Conservation (phyloP, 805 yeast genomes). For the Hanseniaspora jakobsenii region DNA sequence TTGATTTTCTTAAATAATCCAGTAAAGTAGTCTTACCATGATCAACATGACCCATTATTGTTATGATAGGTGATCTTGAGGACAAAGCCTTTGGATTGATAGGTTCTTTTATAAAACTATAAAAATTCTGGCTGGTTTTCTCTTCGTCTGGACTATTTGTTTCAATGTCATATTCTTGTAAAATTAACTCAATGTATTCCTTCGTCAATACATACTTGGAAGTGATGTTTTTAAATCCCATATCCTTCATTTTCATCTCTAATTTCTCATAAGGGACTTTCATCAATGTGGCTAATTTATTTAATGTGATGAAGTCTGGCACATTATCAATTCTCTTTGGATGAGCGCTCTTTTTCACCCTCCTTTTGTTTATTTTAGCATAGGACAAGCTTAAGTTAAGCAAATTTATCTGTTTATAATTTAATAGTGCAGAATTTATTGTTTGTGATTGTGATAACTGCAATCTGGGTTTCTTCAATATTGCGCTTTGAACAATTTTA, state of each 20-base stretch:
- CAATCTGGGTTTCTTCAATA: too few species aligned
- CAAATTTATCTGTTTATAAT: too few species aligned
- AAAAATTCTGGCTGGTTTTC: slow-evolving; percentile 35
- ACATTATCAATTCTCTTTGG: too few species aligned
- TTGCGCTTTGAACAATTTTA: too few species aligned
- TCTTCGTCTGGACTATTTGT: slow-evolving; percentile 27
- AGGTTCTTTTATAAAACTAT: slow-evolving; percentile 48
- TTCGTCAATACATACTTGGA: slow-evolving; percentile 72
- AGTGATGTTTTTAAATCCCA: slow-evolving; percentile 62
- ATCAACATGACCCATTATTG: slow-evolving; percentile 98
- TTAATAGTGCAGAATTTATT: too few species aligned
- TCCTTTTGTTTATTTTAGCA: slow-evolving; percentile 15
- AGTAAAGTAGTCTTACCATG: slow-evolving; percentile 94
- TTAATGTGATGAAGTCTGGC: slow-evolving; percentile 68
- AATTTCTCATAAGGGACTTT: slow-evolving; percentile 52
- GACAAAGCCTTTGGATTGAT: slow-evolving; percentile 38
- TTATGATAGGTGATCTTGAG: slow-evolving; percentile 83
- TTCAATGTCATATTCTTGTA: slow-evolving; percentile 77
- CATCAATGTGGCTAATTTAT: slow-evolving; percentile 64
- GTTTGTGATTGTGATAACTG: too few species aligned
- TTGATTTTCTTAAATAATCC: slow-evolving; percentile 73
- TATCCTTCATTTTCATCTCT: slow-evolving; percentile 41
- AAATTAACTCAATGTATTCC: slow-evolving; percentile 75
- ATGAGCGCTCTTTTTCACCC: slow-evolving; percentile 12
- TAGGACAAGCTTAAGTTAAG: too few species aligned